Base-by-base conservation (phyloP, 2,329 filamentous ascomycete species). In the Colletotrichum gloeosporioides region DNA sequence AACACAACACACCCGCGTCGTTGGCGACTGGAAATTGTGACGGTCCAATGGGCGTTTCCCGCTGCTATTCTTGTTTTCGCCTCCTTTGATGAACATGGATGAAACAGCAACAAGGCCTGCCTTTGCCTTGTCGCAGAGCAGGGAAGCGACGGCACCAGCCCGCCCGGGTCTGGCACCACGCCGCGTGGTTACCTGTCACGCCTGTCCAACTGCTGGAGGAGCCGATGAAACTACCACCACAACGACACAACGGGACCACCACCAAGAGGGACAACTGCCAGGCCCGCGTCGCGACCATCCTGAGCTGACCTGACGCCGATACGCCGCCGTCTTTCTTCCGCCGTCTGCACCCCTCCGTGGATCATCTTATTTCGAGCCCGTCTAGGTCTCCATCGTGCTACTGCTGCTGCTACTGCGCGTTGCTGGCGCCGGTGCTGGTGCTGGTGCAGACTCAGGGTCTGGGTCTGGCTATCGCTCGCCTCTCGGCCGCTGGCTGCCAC, bases 231-330 rank as follows among this genome's bases (percentile, higher is more conserved):
- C 34, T 27, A 70, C 57, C n/a, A 57, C 55, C 55, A 59, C 55
- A 59, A 29, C 55, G 44, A 59, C 55, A 18, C 55, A 13, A 39
- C 36, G 36, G 36, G 36, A 59, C 22, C 15, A 25, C 55, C 59
- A 62, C 59, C 31, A 69, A 55, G 68, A 70, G 22, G 55, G 57
- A 39, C 68, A 61, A 69, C n/a, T 22, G 36, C 22, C 59, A 70
- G 73, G 70, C 70, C 70, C 70, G 70, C 70, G 73, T 76, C 29
- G 64, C 63, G 73, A 68, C 73, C 64, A 44, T 63, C 44, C 39
- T 57, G 22, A 27, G 16, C 59, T 59, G 55, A 76, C 63, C 73
- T 73, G 69, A 63, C 63, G 64, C 69, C 70, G 69, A 69, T 34
- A 55, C 73, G 69, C 69, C 73, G 73, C 64, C 64, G 53, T 65